Conservation (phyloP, 495 filamentous ascomycete genomes). For the Aspergillus incahuasiensis region DNA sequence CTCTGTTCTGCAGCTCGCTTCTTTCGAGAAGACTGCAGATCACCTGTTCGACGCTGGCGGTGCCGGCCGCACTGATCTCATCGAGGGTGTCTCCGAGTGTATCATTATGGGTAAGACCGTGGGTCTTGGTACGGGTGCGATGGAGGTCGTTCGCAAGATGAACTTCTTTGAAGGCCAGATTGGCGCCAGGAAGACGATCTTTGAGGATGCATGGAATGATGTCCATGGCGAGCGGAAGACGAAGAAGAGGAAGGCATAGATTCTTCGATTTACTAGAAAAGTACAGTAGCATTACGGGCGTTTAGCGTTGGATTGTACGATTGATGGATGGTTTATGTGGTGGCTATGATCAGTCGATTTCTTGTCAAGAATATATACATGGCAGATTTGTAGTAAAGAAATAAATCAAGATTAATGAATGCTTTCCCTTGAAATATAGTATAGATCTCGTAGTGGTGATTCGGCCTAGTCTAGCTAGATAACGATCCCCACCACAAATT, state of each 20-base stretch:
- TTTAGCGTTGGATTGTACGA: conserved; percentile 7
- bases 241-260: conserved; percentile 20
- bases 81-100: conserved; percentile 92
- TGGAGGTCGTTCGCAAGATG: conserved; percentile 77
- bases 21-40: conserved; percentile 97
- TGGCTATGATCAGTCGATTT: not conserved
- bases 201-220: conserved; percentile 70
- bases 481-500: conserved; percentile 7
- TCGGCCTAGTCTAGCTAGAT: not conserved
- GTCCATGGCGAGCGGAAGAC: conserved; percentile 25
- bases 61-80: conserved; percentile 78
- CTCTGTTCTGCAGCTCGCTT: conserved; percentile 87
- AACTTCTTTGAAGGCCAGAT: conserved; percentile 62
- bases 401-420: too few species aligned
- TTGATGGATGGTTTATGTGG: conserved; percentile 2
- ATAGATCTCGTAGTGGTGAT: too few species aligned
- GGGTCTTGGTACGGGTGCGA: conserved; percentile 83
- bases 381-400: too few species aligned
- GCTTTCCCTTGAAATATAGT: too few species aligned
- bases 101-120: conserved; percentile 98
- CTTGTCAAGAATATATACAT: not conserved
- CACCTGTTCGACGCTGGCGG: conserved; percentile 95
- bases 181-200: conserved; percentile 59
- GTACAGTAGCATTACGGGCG: conserved; percentile 10
- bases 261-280: conserved; percentile 1